Conservation (phyloP, 176 grass and related monocot genomes). For the Zea luxurians region DNA sequence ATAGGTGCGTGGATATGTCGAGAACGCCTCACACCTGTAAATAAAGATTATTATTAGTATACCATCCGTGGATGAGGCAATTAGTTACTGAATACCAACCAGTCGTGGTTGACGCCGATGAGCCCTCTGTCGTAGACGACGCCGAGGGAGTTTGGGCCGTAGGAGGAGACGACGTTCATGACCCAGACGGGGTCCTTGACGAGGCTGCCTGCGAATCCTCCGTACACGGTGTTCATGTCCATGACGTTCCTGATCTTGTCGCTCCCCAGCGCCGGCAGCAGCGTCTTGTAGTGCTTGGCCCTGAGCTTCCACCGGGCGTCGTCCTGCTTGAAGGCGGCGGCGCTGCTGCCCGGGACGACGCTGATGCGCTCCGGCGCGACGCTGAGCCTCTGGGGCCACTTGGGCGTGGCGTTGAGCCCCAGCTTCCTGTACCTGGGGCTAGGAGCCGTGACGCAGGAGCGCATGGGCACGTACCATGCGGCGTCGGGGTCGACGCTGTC, state of each 20-base stretch:
- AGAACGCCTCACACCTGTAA: conserved; percentile 90
- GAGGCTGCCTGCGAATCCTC: conserved; percentile 58
- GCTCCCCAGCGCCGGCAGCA: conserved; percentile 66
- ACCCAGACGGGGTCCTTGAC: conserved; percentile 89
- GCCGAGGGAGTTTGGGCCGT: conserved; percentile 71
- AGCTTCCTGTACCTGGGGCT: conserved; percentile 57
- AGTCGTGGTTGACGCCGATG: conserved; percentile 86
- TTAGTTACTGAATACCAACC: conserved; percentile 34
- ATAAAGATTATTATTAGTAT: too few relatives aligned
- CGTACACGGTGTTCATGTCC: conserved; percentile 92
- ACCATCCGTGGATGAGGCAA: too few relatives aligned
- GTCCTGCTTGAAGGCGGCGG: conserved; percentile 70
- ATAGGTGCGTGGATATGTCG: conserved; percentile 90
- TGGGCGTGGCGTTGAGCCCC: conserved; percentile 48
- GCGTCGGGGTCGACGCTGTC: conserved; percentile 84
- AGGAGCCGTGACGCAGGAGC: conserved; percentile 65
- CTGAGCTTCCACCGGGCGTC: conserved; percentile 71
- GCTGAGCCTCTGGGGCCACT: conserved; percentile 75
- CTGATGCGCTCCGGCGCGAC: conserved; percentile 65
- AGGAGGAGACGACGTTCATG: conserved; percentile 94
- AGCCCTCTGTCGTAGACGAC: conserved; percentile 86
- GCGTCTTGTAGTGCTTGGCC: conserved; percentile 61
- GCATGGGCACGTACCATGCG: conserved; percentile 91
- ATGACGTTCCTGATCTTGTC: conserved; percentile 87
- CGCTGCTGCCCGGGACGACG: conserved; percentile 60